phyloP scores from a whole-genome alignment of 2,329 filamentous ascomycete species.

The Fusarium temperatum region DNA sequence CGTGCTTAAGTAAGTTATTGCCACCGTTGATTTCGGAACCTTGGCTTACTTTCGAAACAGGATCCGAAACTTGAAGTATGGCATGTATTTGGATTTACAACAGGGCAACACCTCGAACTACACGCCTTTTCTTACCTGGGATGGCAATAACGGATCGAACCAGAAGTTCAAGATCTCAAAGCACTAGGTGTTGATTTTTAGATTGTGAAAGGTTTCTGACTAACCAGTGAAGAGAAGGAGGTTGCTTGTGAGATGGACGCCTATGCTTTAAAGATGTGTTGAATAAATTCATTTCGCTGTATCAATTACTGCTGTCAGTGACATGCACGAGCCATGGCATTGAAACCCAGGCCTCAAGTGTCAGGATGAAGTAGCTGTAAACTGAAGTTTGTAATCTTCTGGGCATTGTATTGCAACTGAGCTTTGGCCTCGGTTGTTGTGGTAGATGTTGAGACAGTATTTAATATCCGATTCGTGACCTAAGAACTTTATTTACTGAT shows the following conservation, averaged over 20 bases:
- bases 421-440: rapidly evolving
- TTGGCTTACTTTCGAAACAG: neutral
- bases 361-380: neutral
- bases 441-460: neutral
- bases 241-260: neutral
- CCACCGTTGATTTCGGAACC: too few species aligned
- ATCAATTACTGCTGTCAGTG: rapidly evolving
- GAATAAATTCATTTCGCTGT: neutral
- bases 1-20: neutral
- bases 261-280: too few species aligned
- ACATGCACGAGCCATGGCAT: neutral
- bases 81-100: rapidly evolving
- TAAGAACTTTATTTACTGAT: neutral
- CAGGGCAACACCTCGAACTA: rapidly evolving
- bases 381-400: neutral
- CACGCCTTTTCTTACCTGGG: neutral
- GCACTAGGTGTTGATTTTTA: neutral
- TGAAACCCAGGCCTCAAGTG: neutral
- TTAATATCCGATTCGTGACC: rapidly evolving
- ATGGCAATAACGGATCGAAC: neutral
- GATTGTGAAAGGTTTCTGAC: neutral
- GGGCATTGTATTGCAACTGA: too few species aligned
- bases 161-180: neutral
- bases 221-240: neutral
- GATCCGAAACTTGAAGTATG: neutral